phyloP scores from a whole-genome alignment of 2,329 filamentous ascomycete genomes.

The Xylaria sp. region DNA sequence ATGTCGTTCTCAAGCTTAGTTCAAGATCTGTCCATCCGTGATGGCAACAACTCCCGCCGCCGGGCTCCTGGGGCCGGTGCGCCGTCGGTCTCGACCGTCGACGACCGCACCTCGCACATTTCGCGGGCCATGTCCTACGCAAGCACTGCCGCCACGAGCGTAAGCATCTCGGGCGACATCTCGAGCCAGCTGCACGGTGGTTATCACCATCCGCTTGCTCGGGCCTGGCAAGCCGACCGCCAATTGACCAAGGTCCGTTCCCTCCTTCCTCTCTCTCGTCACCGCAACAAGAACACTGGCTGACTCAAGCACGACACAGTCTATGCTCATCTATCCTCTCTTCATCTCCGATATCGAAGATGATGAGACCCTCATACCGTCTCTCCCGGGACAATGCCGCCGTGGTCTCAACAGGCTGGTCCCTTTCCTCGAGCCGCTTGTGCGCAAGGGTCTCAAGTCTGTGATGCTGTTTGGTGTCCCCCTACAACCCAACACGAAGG shows the following conservation, averaged over 20 bases:
- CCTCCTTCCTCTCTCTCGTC: neutral
- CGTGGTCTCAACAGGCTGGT: conserved; percentile 88
- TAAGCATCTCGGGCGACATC: conserved; percentile 79
- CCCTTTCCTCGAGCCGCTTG: conserved; percentile 84
- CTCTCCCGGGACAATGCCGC: conserved; percentile 89
- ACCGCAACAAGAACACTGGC: conserved; percentile 11
- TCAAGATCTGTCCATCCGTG: conserved; percentile 71
- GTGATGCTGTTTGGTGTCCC: conserved; percentile 98
- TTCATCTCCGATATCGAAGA: conserved; percentile 96
- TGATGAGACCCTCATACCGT: conserved; percentile 89
- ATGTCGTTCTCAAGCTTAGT: conserved; percentile 78
- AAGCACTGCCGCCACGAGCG: conserved; percentile 74
- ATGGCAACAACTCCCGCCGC: conserved; percentile 60
- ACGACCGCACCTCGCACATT: conserved; percentile 70
- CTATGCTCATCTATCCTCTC: conserved; percentile 97
- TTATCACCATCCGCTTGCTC: conserved; percentile 81
- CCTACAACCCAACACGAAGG: conserved; percentile 81
- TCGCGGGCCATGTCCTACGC: conserved; percentile 73
- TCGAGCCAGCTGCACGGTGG: conserved; percentile 85
- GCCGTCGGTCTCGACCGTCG: conserved; percentile 64
- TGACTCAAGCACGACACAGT: conserved; percentile 61
- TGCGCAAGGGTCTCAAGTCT: conserved; percentile 88
- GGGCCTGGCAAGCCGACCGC: conserved; percentile 85
- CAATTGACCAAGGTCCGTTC: conserved; percentile 81
- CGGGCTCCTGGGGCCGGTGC: conserved; percentile 54